Conservation (phyloP, 2,329 filamentous ascomycete genomes). For the Didymella keratinophila region DNA sequence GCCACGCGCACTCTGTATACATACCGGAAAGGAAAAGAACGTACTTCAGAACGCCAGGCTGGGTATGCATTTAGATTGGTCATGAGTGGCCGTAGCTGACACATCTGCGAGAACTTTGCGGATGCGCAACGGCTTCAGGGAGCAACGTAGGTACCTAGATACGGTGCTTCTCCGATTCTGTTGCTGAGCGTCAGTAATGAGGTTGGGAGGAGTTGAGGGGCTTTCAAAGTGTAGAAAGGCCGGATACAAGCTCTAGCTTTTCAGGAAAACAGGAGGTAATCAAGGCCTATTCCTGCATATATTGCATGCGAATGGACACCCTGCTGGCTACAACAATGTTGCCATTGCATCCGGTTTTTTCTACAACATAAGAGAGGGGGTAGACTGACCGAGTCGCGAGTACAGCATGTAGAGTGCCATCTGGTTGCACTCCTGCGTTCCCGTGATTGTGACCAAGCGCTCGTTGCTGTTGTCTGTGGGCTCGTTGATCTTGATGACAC, state of each 20-base stretch:
- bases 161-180: conserved; percentile 80
- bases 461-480: conserved; percentile 99
- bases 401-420: conserved; percentile 99
- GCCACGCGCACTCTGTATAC: conserved; percentile 18
- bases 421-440: conserved; percentile 97
- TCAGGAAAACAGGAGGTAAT: too few species aligned
- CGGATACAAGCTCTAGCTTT: too few species aligned
- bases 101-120: conserved; percentile 4
- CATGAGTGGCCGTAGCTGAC: conserved; percentile 10
- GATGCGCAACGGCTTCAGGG: conserved; percentile 4
- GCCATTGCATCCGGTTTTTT: too few species aligned
- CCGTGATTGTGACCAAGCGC: conserved; percentile 94
- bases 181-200: conserved; percentile 20
- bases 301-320: too few species aligned
- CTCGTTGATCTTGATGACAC: conserved; percentile 99
- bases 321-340: too few species aligned
- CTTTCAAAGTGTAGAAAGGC: too few species aligned
- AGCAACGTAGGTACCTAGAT: conserved; percentile 56
- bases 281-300: too few species aligned
- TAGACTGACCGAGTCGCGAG: conserved; percentile 82
- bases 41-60: conserved; percentile 31
- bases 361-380: background rate
- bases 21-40: conserved; percentile 12
- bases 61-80: conserved; percentile 21
- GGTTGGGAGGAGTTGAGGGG: background rate